phyloP scores from a whole-genome alignment of 805 yeast genomes.

The Kazachstania bromeliacearum region DNA sequence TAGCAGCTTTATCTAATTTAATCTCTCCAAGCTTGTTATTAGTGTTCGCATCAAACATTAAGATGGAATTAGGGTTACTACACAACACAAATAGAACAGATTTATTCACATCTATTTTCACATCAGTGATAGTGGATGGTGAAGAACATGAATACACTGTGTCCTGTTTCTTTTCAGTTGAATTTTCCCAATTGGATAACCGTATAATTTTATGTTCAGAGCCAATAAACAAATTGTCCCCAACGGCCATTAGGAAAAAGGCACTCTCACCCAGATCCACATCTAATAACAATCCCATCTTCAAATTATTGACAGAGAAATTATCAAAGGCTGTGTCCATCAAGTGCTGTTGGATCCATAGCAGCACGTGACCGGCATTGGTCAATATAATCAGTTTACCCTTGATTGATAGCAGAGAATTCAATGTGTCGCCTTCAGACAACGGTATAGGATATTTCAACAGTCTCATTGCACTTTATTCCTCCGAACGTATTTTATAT shows the following conservation, averaged over 20 bases:
- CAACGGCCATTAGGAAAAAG: constrained; percentile 12
- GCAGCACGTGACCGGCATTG: constrained; percentile 20
- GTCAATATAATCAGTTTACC: constrained; percentile 13
- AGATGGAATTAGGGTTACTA: constrained; percentile 16
- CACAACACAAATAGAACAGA: constrained; percentile 17
- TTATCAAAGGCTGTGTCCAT: constrained; percentile 26
- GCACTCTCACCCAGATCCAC: constrained; percentile 8
- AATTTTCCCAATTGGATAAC: constrained; percentile 13
- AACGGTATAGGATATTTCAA: constrained; percentile 20
- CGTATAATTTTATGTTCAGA: constrained; percentile 16
- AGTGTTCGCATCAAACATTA: constrained; percentile 11
- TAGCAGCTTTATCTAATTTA: constrained; percentile 9
- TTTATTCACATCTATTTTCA: constrained; percentile 14
- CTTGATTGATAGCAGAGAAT: constrained; percentile 17
- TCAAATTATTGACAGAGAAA: constrained; percentile 12
- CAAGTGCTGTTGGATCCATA: constrained; percentile 20
- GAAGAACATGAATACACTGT: constrained; percentile 10
- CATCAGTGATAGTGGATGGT: constrained; percentile 23
- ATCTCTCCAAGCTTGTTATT: constrained; percentile 12
- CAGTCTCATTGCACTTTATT: constrained; percentile 17
- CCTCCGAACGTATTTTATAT: too few relatives aligned
- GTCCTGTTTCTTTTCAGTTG: constrained; percentile 2
- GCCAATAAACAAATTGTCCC: constrained; percentile 12
- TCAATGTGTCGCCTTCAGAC: constrained; percentile 13
- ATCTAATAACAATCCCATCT: not conserved